A percentile compares a stretch with the other conserved stretches of the same genome.
Evolutionary conservation across 768 basidiomycete species (phyloP).

Genomic region (Kwoniella dendrophila): DNA sequence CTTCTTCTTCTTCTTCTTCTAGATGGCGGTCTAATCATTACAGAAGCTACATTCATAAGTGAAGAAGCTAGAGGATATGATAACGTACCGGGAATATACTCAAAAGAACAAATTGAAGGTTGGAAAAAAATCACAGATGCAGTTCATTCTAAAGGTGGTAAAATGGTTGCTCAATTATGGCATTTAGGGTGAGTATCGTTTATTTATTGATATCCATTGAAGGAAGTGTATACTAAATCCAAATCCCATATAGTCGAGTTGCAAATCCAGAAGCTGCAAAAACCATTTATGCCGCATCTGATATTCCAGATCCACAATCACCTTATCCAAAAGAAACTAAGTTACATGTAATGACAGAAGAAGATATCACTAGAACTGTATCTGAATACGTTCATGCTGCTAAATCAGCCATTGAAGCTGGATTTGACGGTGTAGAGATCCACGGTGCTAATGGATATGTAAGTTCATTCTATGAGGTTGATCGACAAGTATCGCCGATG

Average conservation of each 20-base stretch:
- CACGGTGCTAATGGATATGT: conserved; percentile 57
- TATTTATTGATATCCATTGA: background rate
- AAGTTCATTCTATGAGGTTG: too few species aligned
- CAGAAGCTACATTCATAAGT: conserved; percentile 29
- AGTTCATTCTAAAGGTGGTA: conserved; percentile 63
- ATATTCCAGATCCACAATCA: too few species aligned
- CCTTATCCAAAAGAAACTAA: too few species aligned
- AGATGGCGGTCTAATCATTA: conserved; percentile 47
- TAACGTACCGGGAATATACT: conserved; percentile 12
- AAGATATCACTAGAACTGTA: conserved; percentile 59
- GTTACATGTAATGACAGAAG: conserved; percentile 44
- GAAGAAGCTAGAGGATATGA: conserved; percentile 15
- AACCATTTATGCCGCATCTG: conserved; percentile 2
- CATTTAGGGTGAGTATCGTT: conserved; percentile 57
- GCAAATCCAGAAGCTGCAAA: background rate
- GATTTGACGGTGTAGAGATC: conserved; percentile 68
- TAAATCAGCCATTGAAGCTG: conserved; percentile 65
- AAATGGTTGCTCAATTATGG: conserved; percentile 66
- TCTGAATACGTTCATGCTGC: conserved; percentile 63
- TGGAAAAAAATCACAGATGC: conserved; percentile 66
- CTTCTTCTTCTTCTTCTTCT: background rate
- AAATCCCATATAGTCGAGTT: conserved; percentile 6
- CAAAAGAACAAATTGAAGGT: conserved; percentile 59
- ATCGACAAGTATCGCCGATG: too few species aligned
- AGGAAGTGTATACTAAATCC: conserved; percentile 21